Percentiles rank a stretch among this genome's conserved stretches.
Evolutionary conservation across 2,329 filamentous ascomycete genomes (phyloP).

Genomic region (Xylariaceae sp.): DNA sequence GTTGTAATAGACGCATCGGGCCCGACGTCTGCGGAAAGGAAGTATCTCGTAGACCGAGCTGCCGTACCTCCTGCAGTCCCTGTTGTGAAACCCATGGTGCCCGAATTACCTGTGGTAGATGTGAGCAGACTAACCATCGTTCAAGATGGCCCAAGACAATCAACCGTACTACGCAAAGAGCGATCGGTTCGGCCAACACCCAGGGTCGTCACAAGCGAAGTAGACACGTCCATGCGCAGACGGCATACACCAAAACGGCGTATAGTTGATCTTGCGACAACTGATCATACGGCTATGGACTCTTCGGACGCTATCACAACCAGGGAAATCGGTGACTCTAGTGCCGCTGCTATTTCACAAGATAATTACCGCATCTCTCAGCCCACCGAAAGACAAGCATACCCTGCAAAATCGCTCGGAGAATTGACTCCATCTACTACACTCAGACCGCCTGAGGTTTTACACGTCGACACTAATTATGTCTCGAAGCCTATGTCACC

Average conservation of each 20-base stretch:
- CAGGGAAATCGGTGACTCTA: slow-evolving; percentile 23
- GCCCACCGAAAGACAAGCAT: slow-evolving; percentile 36
- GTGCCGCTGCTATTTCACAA: slow-evolving; percentile 23
- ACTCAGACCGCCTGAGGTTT: slow-evolving; percentile 32
- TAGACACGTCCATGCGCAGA: slow-evolving; percentile 57
- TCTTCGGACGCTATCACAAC: slow-evolving; percentile 26
- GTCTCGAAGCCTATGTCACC: slow-evolving; percentile 34
- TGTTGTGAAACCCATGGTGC: slow-evolving; percentile 65
- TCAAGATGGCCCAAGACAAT: slow-evolving; percentile 48
- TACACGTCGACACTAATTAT: slow-evolving; percentile 38
- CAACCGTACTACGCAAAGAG: slow-evolving; percentile 56
- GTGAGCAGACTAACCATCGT: slow-evolving; percentile 64
- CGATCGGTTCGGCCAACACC: slow-evolving; percentile 42
- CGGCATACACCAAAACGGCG: slow-evolving; percentile 57
- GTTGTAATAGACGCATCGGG: slow-evolving; percentile 81
- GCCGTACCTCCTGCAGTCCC: slow-evolving; percentile 73
- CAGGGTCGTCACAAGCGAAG: slow-evolving; percentile 53
- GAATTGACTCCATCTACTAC: slow-evolving; percentile 34
- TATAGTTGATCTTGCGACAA: slow-evolving; percentile 61
- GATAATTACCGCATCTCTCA: slow-evolving; percentile 46
- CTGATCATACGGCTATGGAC: slow-evolving; percentile 34
- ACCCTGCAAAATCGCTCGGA: slow-evolving; percentile 30
- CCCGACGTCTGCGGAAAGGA: slow-evolving; percentile 80
- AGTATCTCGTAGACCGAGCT: slow-evolving; percentile 75
- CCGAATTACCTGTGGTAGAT: slow-evolving; percentile 59